These are phyloP conservation scores for Hypholoma fasciculare DNA, from an alignment of 768 basidiomycete species.

Conservation along the genomic window DNA sequence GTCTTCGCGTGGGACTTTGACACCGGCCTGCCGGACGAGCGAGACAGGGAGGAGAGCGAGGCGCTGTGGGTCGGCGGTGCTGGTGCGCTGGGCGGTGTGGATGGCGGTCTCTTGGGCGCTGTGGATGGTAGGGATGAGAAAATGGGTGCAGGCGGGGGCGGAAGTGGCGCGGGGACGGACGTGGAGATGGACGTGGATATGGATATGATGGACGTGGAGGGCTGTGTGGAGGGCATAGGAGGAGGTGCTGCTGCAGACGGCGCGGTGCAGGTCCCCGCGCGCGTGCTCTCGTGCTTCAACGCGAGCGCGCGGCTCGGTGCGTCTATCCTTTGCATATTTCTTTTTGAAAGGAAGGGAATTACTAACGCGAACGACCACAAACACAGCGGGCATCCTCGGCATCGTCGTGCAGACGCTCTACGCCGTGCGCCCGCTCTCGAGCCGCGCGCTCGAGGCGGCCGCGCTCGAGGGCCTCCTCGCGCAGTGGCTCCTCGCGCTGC, in stretches of 20 bases:
- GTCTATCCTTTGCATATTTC: no score
- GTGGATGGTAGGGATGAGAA: constrained; percentile 26
- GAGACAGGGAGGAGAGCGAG: constrained; percentile 59
- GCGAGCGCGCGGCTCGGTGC: constrained; percentile 72
- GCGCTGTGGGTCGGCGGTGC: neutral
- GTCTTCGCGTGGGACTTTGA: constrained; percentile 79
- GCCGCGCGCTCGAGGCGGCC: constrained; percentile 58
- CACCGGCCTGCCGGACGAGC: constrained; percentile 60
- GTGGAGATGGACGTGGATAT: no score
- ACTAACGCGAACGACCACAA: neutral
- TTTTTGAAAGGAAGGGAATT: no score
- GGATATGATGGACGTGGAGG: no score
- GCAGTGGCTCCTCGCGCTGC: constrained; percentile 75
- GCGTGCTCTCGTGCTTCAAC: constrained; percentile 73
- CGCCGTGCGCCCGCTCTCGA: constrained; percentile 54
- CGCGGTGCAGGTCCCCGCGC: constrained; percentile 33
- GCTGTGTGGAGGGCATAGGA: no score
- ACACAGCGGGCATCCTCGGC: constrained; percentile 64
- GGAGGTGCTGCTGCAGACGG: no score
- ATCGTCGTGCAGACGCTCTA: constrained; percentile 73
- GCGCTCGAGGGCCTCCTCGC: constrained; percentile 63
- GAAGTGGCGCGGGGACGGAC: no score
- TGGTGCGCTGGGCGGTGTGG: neutral
- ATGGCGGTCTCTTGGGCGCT: no score
- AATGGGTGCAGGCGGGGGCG: constrained; percentile 24